These are phyloP conservation scores for Penicillium samsonianum DNA, from an alignment of 495 filamentous ascomycete species.

Conservation along the genomic window DNA sequence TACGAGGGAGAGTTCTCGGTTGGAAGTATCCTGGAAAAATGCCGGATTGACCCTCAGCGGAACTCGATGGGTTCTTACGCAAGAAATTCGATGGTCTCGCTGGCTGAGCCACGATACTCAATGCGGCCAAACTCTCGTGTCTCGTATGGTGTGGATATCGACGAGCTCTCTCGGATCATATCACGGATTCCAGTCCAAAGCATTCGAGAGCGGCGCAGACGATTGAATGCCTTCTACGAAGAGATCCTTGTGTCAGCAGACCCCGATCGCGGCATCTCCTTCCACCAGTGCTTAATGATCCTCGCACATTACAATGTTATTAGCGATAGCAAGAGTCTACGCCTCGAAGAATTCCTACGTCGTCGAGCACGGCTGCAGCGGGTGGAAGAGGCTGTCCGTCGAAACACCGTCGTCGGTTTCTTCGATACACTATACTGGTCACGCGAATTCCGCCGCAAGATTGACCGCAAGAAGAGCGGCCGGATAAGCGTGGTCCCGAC, in stretches of 20 bases:
- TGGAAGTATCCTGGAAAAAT: constrained; percentile 76
- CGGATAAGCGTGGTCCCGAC: constrained; percentile 77
- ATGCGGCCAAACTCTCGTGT: constrained; percentile 43
- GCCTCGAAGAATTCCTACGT: constrained; percentile 91
- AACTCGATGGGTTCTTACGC: constrained; percentile 9
- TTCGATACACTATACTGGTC: constrained; percentile 94
- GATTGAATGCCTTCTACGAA: constrained; percentile 92
- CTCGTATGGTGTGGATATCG: constrained; percentile 73
- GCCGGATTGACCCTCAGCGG: constrained; percentile 55
- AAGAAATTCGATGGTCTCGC: constrained; percentile 6
- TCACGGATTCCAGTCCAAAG: constrained; percentile 70
- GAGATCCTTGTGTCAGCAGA: constrained; percentile 94
- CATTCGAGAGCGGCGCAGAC: constrained; percentile 69
- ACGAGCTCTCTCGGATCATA: constrained; percentile 73
- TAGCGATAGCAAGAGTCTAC: constrained; percentile 91
- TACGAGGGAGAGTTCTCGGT: constrained; percentile 90
- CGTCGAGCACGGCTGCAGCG: constrained; percentile 87
- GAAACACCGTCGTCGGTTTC: constrained; percentile 88
- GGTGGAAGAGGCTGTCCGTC: constrained; percentile 92
- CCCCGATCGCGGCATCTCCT: constrained; percentile 82
- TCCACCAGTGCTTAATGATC: constrained; percentile 94
- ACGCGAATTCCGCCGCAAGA: constrained; percentile 72
- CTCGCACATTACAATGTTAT: constrained; percentile 99
- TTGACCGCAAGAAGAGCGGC: constrained; percentile 65
- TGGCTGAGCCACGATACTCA: constrained; percentile 21